Base-by-base conservation (phyloP, 345 rosid species). In the Euphorbia pulcherrima region DNA sequence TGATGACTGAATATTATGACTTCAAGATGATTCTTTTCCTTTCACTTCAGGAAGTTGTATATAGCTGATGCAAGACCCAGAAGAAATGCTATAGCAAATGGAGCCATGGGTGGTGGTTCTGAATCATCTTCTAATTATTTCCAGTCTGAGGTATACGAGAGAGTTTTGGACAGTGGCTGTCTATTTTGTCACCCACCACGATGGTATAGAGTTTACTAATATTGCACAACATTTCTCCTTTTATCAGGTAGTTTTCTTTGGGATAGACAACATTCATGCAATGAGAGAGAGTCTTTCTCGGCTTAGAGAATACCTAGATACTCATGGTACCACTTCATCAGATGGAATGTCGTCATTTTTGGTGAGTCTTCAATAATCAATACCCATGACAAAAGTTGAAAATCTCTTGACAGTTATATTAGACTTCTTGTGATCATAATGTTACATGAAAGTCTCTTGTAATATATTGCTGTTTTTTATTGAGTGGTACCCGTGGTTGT, bases 21-120 rank as follows among this genome's bases (percentile, higher is more conserved):
- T 64, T 27, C 8, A 46, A 24, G n/a, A 18, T 17, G 35, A 47
- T 27, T 60, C 20, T 54, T 17, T 23, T 16, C 40, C n/a, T 64
- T 18, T 10, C 50, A 28, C 67, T 70, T 65, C 71, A 91, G 99
- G 85, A 94, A 94, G 81, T 85, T 94, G 53, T 94, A 92, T 77
- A 94, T 94, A 71, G 97, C 89, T 68, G 99, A 94, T 77, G 99
- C 99, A 50, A 88, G 99, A 80, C 97, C 99, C 46, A 85, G 96
- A 74, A 94, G 88, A 85, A 94, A 94, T 89, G 97, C 97, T 68
- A 81, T 94, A 67, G 99, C 99, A 68, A 94, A 94, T 89, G 99
- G 96, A 23, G 99, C 99, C 62, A 91, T 76, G 96, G 99, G 99
- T 72, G 99, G 99, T 81, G 99, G 99, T 78, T 94, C 99, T 0